Evolutionary conservation across 2,329 filamentous ascomycete genomes (phyloP), one percentile per base, ranked within the genome.

Genomic region (Cladosporium velox): DNA sequence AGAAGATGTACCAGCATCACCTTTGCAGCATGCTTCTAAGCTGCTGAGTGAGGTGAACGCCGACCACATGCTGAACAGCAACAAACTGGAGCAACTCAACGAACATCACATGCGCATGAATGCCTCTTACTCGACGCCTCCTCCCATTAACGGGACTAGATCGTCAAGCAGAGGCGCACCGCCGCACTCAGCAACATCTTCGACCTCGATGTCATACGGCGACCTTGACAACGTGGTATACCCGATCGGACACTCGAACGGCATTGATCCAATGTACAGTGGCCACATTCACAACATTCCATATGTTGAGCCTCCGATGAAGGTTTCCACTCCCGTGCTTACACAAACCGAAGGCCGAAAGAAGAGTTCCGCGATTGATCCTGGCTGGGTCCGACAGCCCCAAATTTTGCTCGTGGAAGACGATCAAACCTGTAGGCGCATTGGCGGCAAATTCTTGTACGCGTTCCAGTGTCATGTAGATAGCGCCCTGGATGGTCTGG

Each of bases 271-370:
- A 1, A 95, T 96, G 85, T 93, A 94, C 75, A 90, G 91, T 72
- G 93, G 97, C 72, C 93, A 97, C 75, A 92, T 97, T 75, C 88
- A 94, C 80, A 97, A 96, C 76, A 96, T 97, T 65, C 92, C 93
- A 0, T 98, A 97, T 75, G 84, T 90, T 10, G 83, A 92, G 79
- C 92, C 87, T 18, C 84, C 91, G 2, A 38, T 35, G n/a, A 92
- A 90, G 71, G 83, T 84, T 6, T 72, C 81, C 18, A 86, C 88
- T 59, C 67, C 70, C 12, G 49, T 59, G 3, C 41, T 54, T 10
- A 24, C 34, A 30, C 67, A 66, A 34, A 70, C 80, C 15, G 85
- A 86, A 57, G 79, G 79, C 47, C 81, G 86, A 35, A 90, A 89
- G 77, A 89, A 88, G 78, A 87, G 83, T 71, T 82, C 82, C 2